Base-by-base conservation (phyloP, 2,329 filamentous ascomycete species). In the Ceratocystis ficicola region DNA sequence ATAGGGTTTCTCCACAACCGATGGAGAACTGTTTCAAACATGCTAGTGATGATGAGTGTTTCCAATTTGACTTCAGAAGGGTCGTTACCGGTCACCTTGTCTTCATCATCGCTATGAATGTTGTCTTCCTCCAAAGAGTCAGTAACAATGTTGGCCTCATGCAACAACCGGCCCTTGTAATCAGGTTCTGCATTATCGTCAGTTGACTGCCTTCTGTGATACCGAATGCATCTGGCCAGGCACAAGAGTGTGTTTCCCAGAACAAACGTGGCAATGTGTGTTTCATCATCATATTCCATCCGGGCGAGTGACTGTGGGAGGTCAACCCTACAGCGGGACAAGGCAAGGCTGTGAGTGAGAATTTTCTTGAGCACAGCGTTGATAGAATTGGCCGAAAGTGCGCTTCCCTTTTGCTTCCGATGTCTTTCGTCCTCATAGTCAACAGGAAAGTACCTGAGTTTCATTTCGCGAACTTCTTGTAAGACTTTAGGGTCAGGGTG, bases 1-100 rank as follows among this genome's bases (percentile, higher is more conserved):
- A 76, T 77, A 0, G 78, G 80, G 68, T 82, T 82, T 67, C 77
- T 75, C 76, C 78, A 81, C 2, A 83, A 75, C 63, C 76, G 15
- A 8, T 5, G 28, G 7, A 59, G 55, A 36, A 17, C 32, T 2
- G 3, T 6, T 15, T 59, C 55, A n/a, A 59, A 32, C 55, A 36
- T 30, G 55, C 10, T 2, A 17, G 28, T 59, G 28, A 59, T 20
- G 17, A 59, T n/a, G 6, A 59, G 28, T 5, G 55, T 59, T 59
- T 59, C 55, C 7, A 59, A 20, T 5, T 59, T 36, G 6, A 59
- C 30, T 25, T 32, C 3, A 2, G 55, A 59, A 8, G 17, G 30
- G 25, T 59, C 55, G 55, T 32, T 59, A n/a, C 5, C 28, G 7
- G 30, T 30, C 12, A 36, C 55, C 32, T 15, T 17, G 30, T 59